phyloP scores from a whole-genome alignment of 2,329 filamentous ascomycete species.

The Claviceps sp. region DNA sequence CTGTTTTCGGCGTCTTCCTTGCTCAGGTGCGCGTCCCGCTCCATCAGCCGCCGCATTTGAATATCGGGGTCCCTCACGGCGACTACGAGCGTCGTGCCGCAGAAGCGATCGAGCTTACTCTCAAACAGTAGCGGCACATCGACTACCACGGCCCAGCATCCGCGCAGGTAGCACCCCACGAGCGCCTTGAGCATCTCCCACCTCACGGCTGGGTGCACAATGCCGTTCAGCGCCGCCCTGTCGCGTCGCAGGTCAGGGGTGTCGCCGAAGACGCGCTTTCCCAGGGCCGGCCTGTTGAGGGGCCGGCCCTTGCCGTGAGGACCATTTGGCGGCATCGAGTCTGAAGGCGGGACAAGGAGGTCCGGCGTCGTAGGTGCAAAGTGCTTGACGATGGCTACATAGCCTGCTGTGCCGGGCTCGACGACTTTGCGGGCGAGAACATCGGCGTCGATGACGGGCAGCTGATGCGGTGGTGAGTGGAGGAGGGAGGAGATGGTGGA shows the following conservation, averaged over 20 bases:
- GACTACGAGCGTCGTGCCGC: conserved; percentile 76
- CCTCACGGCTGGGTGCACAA: conserved; percentile 85
- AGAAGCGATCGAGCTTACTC: conserved; percentile 70
- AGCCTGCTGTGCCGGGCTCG: conserved; percentile 77
- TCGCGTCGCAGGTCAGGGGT: conserved; percentile 57
- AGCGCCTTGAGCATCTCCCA: conserved; percentile 68
- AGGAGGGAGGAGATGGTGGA: conserved; percentile 85
- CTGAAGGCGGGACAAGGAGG: conserved; percentile 52
- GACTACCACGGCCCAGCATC: conserved; percentile 79
- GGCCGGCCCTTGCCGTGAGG: conserved; percentile 52
- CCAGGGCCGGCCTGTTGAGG: conserved; percentile 76
- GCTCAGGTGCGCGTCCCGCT: conserved; percentile 63
- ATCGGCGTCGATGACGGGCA: conserved; percentile 92
- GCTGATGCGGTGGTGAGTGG: conserved; percentile 62
- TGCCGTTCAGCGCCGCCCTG: conserved; percentile 66
- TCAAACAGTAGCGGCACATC: conserved; percentile 92
- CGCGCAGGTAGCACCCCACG: conserved; percentile 56
- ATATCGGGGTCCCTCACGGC: conserved; percentile 66
- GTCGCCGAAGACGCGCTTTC: conserved; percentile 73
- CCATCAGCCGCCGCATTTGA: conserved; percentile 68
- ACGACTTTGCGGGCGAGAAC: conserved; percentile 85
- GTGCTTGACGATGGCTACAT: conserved; percentile 66
- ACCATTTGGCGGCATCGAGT: conserved; percentile 39
- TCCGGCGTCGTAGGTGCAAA: conserved; percentile 78
- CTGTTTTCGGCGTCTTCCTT: conserved; percentile 80